Conservation (phyloP, 495 filamentous ascomycete species). For the Trichoderma virens region DNA sequence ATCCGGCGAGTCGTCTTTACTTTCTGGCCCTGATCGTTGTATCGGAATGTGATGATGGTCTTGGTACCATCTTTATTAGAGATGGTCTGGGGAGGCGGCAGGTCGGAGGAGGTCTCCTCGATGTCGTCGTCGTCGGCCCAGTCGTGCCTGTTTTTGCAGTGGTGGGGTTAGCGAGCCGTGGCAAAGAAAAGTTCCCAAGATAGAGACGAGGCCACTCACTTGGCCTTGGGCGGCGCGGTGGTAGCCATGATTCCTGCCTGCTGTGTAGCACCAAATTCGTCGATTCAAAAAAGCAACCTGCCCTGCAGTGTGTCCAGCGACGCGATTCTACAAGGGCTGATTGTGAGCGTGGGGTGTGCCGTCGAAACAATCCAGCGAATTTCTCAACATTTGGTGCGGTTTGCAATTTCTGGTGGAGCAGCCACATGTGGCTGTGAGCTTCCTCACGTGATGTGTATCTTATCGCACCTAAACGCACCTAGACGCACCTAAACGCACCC, state of each 20-base stretch:
- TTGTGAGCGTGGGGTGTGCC: slow-evolving; percentile 2
- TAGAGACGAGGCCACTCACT: background rate
- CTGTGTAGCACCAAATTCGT: background rate
- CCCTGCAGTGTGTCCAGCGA: background rate
- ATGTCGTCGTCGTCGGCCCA: slow-evolving; percentile 95
- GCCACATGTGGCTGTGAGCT: background rate
- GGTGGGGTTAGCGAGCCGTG: slow-evolving; percentile 16
- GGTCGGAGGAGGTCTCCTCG: slow-evolving; percentile 71
- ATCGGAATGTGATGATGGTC: slow-evolving; percentile 81
- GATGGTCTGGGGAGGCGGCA: slow-evolving; percentile 78
- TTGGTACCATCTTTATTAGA: slow-evolving; percentile 97
- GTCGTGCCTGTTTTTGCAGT: slow-evolving; percentile 41
- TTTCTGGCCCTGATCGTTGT: slow-evolving; percentile 90
- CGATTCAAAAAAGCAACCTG: background rate
- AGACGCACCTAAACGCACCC: background rate
- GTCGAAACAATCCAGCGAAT: slow-evolving; percentile 3
- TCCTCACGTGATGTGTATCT: background rate
- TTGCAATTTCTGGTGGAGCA: slow-evolving; percentile 5
- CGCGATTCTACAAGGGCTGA: background rate
- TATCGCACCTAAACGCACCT: background rate
- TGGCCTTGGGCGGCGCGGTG: slow-evolving; percentile 3
- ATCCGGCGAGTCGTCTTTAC: slow-evolving; percentile 94
- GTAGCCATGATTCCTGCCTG: slow-evolving; percentile 10
- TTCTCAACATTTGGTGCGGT: slow-evolving; percentile 6
- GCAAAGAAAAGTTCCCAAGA: background rate